Base-by-base conservation (phyloP, 2,329 filamentous ascomycete species). In the Hyphodiscus sp. region DNA sequence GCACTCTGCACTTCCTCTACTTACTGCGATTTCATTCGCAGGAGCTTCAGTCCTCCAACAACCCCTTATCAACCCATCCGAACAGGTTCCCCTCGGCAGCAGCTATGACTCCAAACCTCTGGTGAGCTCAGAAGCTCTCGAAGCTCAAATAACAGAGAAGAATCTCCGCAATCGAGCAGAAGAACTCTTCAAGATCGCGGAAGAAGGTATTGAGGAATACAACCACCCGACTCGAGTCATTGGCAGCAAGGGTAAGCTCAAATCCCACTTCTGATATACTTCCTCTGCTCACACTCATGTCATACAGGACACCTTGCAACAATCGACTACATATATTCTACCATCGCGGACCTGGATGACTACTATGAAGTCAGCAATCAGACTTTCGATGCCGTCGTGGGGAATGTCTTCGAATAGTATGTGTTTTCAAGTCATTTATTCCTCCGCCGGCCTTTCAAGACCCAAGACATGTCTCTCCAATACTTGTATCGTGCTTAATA, bases 201-300 rank as follows among this genome's bases (percentile, higher is more conserved):
- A 83, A 67, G 71, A 76, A 50, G 76, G 77, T 11, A 71, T 78
- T 56, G 72, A 76, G 1, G 81, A 87, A 58, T 86, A 82, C 64
- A 79, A 79, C 56, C 85, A 85, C 61, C 85, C 85, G 1, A 89
- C 85, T 1, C 77, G 85, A 50, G 85, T 88, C 20, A 87, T 89
- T 59, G 85, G 85, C 29, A 86, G 82, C 58, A 65, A 77, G 65
- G 82, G 82, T 83, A 69, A 52, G 60, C 54, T 38, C 33, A 26
- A 11, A 41, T 45, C 45, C 29, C 15, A 8, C 18, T 50, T 44
- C 20, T 8, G 30, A 45, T 55, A 23, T 15, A 50, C 13, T 46
- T 52, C 15, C 13, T 33, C 26, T 38, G 23, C 26, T 51, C 46
- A 52, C 58, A 56, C 38, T 51, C 63, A 49, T 64, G 58, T 58